Base-by-base conservation (phyloP, 495 filamentous ascomycete species). In the Podospora australis region DNA sequence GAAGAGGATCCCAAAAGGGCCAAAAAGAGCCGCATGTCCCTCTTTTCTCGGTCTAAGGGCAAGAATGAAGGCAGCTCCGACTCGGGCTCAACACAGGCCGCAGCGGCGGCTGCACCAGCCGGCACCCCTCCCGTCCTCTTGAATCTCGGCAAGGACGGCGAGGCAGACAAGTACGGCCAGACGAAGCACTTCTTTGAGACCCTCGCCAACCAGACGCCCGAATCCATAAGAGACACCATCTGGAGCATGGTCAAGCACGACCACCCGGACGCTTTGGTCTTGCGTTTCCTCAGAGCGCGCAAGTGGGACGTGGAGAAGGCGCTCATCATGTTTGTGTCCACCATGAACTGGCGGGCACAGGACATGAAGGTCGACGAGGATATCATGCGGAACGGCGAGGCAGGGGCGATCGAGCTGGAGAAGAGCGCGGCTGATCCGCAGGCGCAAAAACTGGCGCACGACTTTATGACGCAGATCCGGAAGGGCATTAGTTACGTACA, bases 241-340 rank as follows among this genome's bases (percentile, higher is more conserved):
- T 98, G 92, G 92, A 78, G 73, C 49, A 96, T 98, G 92, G 81
- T 91, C 26, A 97, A 97, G 71, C 85, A 89, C 55, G 94, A 98
- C 62, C 78, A 96, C 64, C 92, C 92, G 2, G 92, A 98, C 64
- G 83, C 78, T 6, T 73, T 98, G 21, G 72, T 96, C 10, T 71
- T 98, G 44, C 82, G 92, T 22, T 98, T 96, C 68, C 71, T 98
- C 47, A 78, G 92, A 32, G 92, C 92, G 7, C 78, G 92, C 28
- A 98, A 97, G 67, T 98, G 92, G 92, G 87, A 98, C 61, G 80
- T 95, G 23, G 85, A 96, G 39, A 88, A 87, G 56, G 91, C 92
- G 14, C 73, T 98, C 11, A 78, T 96, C 50, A 98, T 98, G 92
- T 63, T 96, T 64, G 78, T 98, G 28, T 86, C 87, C 4, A 96